These are phyloP conservation scores for Fomitopsis serialis DNA, from an alignment of 768 basidiomycete genomes.

Conservation along the genomic window DNA sequence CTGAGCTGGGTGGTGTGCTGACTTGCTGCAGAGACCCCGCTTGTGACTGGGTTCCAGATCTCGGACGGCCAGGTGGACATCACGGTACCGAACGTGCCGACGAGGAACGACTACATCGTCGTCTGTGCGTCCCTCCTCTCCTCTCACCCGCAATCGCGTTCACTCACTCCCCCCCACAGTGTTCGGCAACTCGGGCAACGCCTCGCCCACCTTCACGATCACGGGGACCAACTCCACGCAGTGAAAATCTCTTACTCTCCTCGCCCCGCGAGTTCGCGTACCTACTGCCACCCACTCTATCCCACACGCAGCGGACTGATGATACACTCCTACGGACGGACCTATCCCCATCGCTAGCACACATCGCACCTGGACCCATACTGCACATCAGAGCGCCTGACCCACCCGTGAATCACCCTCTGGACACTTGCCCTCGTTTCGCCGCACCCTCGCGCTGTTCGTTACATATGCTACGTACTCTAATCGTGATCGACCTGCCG, in stretches of 20 bases:
- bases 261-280: too few species aligned
- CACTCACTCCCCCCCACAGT: constrained; percentile 26
- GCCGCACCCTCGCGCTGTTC: too few species aligned
- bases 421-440: too few species aligned
- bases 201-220: constrained; percentile 23
- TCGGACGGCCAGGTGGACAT: constrained; percentile 32
- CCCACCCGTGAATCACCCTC: too few species aligned
- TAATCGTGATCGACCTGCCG: too few species aligned
- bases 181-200: constrained; percentile 43
- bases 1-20: background rate
- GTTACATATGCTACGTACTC: too few species aligned
- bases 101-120: constrained; percentile 38
- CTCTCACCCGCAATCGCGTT: too few species aligned
- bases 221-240: too few species aligned
- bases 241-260: too few species aligned
- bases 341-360: too few species aligned
- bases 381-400: too few species aligned
- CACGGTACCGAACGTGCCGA: constrained; percentile 32
- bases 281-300: background rate
- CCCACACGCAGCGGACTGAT: background rate
- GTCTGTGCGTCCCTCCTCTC: constrained; percentile 30
- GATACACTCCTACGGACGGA: background rate
- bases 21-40: constrained; percentile 32
- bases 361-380: too few species aligned
- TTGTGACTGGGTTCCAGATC: constrained; percentile 37